Conservation (phyloP, 257 asterid species). For the Echium plantagineum region DNA sequence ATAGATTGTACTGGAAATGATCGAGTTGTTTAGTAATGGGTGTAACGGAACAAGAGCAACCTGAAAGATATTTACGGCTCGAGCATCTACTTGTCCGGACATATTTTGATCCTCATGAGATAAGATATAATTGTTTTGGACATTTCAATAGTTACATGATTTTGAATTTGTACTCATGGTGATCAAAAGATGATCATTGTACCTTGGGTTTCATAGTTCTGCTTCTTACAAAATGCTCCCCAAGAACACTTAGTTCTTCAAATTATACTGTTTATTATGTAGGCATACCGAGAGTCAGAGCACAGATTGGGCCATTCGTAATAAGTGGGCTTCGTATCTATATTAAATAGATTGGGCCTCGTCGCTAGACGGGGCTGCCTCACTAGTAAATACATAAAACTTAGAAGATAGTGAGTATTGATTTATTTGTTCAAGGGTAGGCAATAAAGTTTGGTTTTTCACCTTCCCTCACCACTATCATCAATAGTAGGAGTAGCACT, state of each 20-base stretch:
- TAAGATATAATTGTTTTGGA: slow-evolving; percentile 10
- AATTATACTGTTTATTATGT: slow-evolving; percentile 11
- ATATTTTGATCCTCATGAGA: slow-evolving; percentile 94
- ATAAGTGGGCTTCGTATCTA: too few relatives aligned
- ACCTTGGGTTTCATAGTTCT: neutral
- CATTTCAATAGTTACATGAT: neutral
- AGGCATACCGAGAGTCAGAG: slow-evolving; percentile 86
- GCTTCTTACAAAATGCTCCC: neutral
- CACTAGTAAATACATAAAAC: too few relatives aligned
- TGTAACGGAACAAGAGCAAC: slow-evolving; percentile 94
- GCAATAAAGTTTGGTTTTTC: too few relatives aligned
- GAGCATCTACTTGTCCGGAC: slow-evolving; percentile 94
- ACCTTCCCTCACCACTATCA: too few relatives aligned
- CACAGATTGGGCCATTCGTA: too few relatives aligned
- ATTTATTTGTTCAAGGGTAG: too few relatives aligned
- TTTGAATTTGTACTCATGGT: neutral
- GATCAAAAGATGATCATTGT: neutral
- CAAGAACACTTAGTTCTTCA: neutral
- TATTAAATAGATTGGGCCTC: too few relatives aligned
- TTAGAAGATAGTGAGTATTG: too few relatives aligned
- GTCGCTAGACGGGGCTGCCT: too few relatives aligned
- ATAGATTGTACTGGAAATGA: slow-evolving; percentile 95
- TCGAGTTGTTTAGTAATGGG: slow-evolving; percentile 99
- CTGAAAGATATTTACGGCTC: slow-evolving; percentile 85
- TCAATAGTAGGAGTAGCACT: too few relatives aligned